Conservation (phyloP, 2,329 filamentous ascomycete genomes). For the Alternaria consortialis region DNA sequence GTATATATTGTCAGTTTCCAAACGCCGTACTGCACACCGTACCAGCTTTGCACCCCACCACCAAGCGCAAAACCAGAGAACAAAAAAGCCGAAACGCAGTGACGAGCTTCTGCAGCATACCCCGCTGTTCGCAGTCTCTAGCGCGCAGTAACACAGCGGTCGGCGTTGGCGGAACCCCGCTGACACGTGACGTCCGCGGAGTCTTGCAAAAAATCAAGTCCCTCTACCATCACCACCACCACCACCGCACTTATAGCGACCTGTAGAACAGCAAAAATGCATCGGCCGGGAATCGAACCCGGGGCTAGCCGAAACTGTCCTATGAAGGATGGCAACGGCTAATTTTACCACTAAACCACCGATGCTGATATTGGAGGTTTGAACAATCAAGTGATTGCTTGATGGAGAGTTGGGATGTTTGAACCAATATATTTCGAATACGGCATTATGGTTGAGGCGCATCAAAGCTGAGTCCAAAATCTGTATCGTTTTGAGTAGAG, state of each 20-base stretch:
- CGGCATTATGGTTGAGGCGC: neutral
- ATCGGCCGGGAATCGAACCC: constrained; percentile 40
- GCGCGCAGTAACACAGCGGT: neutral
- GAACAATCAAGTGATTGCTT: neutral
- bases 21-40: neutral
- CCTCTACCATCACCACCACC: neutral
- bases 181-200: neutral
- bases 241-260: neutral
- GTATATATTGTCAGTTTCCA: neutral
- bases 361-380: constrained; percentile 4
- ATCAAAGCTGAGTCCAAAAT: neutral
- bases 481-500: neutral
- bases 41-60: neutral
- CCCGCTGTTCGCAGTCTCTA: neutral
- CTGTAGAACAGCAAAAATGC: constrained; percentile 16
- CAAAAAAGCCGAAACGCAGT: neutral
- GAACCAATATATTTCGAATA: neutral
- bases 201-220: neutral
- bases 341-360: constrained; percentile 41
- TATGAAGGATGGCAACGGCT: constrained; percentile 32
- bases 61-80: neutral
- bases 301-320: constrained; percentile 34
- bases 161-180: neutral
- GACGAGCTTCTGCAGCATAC: constrained; percentile 5
- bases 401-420: neutral